Base-by-base conservation (phyloP, 2,329 filamentous ascomycete species). In the Aspergillus bombycis region DNA sequence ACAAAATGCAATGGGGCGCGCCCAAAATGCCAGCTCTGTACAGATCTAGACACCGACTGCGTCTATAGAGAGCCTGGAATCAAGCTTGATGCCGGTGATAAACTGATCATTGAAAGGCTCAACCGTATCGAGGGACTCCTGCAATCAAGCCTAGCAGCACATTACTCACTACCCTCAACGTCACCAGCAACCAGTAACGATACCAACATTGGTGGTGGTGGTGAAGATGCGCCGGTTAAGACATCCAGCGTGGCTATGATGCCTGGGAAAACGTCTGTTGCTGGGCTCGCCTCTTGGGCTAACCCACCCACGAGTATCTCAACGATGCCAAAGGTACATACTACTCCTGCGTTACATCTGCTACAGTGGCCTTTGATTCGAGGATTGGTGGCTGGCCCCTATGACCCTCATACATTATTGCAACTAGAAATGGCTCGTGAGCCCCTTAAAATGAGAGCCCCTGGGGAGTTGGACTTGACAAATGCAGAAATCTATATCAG, bases 31-130 rank as follows among this genome's bases (percentile, higher is more conserved):
- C 91, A 92, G 77, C 87, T 95, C 41, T 95, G 92, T 79, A 88
- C 89, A 11, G 92, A 94, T 75, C 82, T 94, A 46, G 91, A 91
- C 60, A 92, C 91, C 52, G 91, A 94, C 67, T 95, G 92, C 77
- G 85, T 94, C 68, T 95, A 95, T 77, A 87, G 92, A 67, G 92
- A 95, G 75, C 92, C 92, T 8, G 91, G 91, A 3, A 92, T 94
- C 81, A 95, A 95, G 79, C 86, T 95, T 11, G 92, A 95, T 75
- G 91, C 91, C 41, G 92, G 92, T 68, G 92, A 94, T 81, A 94
- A 94, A 79, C 83, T 95, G 62, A 95, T 95, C 65, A 81, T 95
- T 43, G 92, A 94, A 74, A 89, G 90, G 61, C 82, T 95, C 41
- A 88, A 85, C 70, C 88, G 90, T 59, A 94, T 95, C 71, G 92